Conservation (phyloP, 306 rosid genomes). For the Pueraria montana region DNA sequence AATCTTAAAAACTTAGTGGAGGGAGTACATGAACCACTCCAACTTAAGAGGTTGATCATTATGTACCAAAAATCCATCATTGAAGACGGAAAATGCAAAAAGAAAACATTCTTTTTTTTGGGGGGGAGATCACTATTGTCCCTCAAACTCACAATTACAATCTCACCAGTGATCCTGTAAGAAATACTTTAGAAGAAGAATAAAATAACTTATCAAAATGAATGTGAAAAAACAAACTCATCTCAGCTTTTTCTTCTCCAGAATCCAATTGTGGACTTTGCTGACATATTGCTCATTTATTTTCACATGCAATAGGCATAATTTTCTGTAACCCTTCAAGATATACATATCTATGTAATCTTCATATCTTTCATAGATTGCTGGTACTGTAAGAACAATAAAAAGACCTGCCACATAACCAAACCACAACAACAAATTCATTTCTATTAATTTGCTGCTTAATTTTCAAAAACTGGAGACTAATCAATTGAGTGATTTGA, state of each 20-base stretch:
- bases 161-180: slow-evolving; percentile 47
- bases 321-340: slow-evolving; percentile 63
- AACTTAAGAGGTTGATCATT: slow-evolving; percentile 34
- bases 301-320: slow-evolving; percentile 68
- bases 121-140: slow-evolving; percentile 39
- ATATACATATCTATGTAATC: slow-evolving; percentile 69
- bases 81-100: slow-evolving; percentile 44
- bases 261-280: slow-evolving; percentile 64
- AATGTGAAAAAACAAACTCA: slow-evolving; percentile 53
- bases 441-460: neutral
- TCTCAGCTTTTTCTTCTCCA: slow-evolving; percentile 79
- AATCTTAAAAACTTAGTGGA: slow-evolving; percentile 1
- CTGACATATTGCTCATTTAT: slow-evolving; percentile 61
- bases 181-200: slow-evolving; percentile 27
- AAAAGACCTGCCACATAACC: slow-evolving; percentile 73
- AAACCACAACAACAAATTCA: slow-evolving; percentile 42
- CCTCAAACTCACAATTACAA: slow-evolving; percentile 49
- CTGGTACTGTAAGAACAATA: slow-evolving; percentile 81
- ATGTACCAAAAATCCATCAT: slow-evolving; percentile 49
- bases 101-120: neutral
- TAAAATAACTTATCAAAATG: slow-evolving; percentile 27
- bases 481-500: neutral
- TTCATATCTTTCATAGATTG: slow-evolving; percentile 84
- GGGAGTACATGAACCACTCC: slow-evolving; percentile 10
- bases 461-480: slow-evolving; percentile 23